phyloP scores from a whole-genome alignment of 192 early-diverging fungal genomes.

The Powellomyces hirtus region DNA sequence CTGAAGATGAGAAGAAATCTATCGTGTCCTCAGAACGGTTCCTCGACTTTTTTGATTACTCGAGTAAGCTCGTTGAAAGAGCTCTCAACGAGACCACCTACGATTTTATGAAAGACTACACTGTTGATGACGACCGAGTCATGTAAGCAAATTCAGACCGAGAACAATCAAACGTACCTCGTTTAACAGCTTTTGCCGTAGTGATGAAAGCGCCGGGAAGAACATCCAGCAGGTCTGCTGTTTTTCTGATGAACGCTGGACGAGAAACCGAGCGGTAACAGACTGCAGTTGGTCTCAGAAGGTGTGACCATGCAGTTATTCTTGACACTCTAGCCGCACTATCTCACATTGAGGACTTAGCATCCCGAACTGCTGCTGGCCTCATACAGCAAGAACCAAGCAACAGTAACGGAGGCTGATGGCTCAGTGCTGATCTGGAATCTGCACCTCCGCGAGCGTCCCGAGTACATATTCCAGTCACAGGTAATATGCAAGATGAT shows the following conservation, averaged over 20 bases:
- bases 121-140: slow-evolving; percentile 23
- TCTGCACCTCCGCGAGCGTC: slow-evolving; percentile 76
- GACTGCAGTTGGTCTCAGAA: slow-evolving; percentile 88
- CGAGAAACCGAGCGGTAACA: slow-evolving; percentile 87
- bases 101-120: slow-evolving; percentile 94
- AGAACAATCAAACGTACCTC: background rate
- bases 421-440: slow-evolving; percentile 97
- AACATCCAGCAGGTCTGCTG: slow-evolving; percentile 66
- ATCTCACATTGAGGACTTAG: slow-evolving; percentile 31
- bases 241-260: slow-evolving; percentile 82
- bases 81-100: slow-evolving; percentile 78
- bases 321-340: background rate
- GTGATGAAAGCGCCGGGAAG: slow-evolving; percentile 64
- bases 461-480: slow-evolving; percentile 93
- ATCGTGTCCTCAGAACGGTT: slow-evolving; percentile 78
- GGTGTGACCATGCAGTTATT: slow-evolving; percentile 34
- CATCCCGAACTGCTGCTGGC: slow-evolving; percentile 85
- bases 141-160: slow-evolving; percentile 19
- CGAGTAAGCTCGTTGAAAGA: slow-evolving; percentile 84
- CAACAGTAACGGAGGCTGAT: slow-evolving; percentile 85
- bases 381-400: slow-evolving; percentile 89
- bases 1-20: slow-evolving; percentile 78
- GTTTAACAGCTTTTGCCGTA: slow-evolving; percentile 8
- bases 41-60: slow-evolving; percentile 81
- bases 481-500: slow-evolving; percentile 45